phyloP scores from a whole-genome alignment of 177 flowering plant species.

The Vitis hybrid region DNA sequence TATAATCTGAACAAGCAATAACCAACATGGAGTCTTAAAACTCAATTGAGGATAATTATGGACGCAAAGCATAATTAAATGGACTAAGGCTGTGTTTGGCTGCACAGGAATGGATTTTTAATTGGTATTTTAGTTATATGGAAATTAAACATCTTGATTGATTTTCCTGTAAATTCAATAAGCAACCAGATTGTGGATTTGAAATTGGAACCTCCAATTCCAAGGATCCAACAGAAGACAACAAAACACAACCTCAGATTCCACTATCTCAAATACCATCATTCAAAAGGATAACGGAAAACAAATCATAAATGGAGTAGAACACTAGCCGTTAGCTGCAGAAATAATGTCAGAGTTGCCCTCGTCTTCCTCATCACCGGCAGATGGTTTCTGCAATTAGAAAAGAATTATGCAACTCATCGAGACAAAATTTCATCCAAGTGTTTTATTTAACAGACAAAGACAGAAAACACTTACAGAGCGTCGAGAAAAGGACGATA shows the following conservation, averaged over 20 bases:
- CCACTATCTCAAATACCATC: no score
- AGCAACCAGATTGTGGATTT: no score
- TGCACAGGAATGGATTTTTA: no score
- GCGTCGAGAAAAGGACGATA: conserved; percentile 4
- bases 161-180: no score
- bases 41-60: neutral
- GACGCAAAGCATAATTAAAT: no score
- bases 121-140: no score
- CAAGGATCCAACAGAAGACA: no score
- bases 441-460: neutral
- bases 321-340: conserved; percentile 20
- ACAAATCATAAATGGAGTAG: neutral
- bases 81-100: no score
- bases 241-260: no score
- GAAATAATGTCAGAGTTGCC: conserved; percentile 11
- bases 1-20: conserved; percentile 31
- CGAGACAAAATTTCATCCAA: neutral
- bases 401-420: neutral
- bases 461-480: conserved; percentile 17
- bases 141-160: no score
- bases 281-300: neutral
- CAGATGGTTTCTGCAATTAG: conserved; percentile 17
- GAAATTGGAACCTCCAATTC: no score
- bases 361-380: conserved; percentile 5
- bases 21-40: neutral